Base-by-base conservation (phyloP, 805 yeast species). In the Suhomyces faveliae region DNA sequence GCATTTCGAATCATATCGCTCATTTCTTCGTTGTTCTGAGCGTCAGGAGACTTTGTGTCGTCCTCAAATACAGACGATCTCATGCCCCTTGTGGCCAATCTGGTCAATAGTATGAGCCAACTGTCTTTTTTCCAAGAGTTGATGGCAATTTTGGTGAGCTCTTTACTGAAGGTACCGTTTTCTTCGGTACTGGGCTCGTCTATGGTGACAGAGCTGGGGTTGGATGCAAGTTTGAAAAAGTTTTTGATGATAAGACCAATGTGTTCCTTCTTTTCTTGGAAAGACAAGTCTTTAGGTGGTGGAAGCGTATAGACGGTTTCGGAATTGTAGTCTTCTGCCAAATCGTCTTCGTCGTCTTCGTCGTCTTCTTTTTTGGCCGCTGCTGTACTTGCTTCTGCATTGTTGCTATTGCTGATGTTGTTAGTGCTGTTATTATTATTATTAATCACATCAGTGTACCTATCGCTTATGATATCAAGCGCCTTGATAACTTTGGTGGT, bases 51-150 rank as follows among this genome's bases (percentile, higher is more conserved):
- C 6, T 49, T 51, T 25, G 43, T 48, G 4, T 45, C 51, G 43
- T 50, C 40, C 23, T 39, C 45, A 19, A 51, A 35, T 23, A 54
- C 59, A 12, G 58, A 50, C 9, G 61, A 51, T 51, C 67, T 70
- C 54, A 87, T 73, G 0, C 97, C 99, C 55, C 99, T 74, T 0
- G 96, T 84, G 0, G 94, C 87, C 40, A 90, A 66, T 60, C 98
- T 74, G 1, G 89, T 80, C 35, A 91, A 70, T 11, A 92, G 60
- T 3, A 84, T 71, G 11, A 89, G 68, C 96, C 97, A 90, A 1
- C 92, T 81, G 52, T 84, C 84, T 35, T 75, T 77, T 42, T 68
- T 71, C 84, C 84, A 79, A 20, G 68, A 63, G 9, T 73, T 63
- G 24, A 78, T 76, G 2, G 81, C 83, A 8, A 77, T 68, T 51